Evolutionary conservation across 2,329 filamentous ascomycete species (phyloP).

Genomic region (Fusarium bactridioides): DNA sequence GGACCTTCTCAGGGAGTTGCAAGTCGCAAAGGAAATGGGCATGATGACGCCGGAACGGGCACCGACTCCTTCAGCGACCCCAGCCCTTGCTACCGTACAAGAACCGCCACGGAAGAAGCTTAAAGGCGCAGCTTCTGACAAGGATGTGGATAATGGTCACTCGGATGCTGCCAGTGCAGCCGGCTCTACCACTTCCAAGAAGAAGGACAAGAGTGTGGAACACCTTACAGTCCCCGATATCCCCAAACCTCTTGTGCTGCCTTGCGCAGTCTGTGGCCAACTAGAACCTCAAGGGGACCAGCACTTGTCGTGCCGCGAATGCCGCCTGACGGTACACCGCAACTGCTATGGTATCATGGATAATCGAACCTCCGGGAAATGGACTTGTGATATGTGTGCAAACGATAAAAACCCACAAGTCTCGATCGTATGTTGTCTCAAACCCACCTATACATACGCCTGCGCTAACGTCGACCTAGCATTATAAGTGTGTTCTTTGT

Average conservation of each 20-base stretch:
- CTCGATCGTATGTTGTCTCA: conserved; percentile 74
- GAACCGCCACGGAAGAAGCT: conserved; percentile 73
- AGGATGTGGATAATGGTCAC: conserved; percentile 56
- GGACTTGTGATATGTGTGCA: conserved; percentile 94
- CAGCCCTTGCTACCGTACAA: conserved; percentile 40
- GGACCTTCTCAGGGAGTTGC: conserved; percentile 80
- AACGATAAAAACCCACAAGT: conserved; percentile 93
- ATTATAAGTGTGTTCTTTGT: conserved; percentile 93
- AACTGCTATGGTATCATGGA: conserved; percentile 88
- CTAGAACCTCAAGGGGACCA: conserved; percentile 76
- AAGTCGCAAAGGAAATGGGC: conserved; percentile 68
- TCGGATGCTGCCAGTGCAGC: conserved; percentile 56
- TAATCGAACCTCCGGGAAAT: conserved; percentile 76
- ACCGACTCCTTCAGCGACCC: conserved; percentile 45
- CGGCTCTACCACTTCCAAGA: conserved; percentile 54
- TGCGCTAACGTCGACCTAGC: conserved; percentile 55
- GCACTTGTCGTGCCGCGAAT: conserved; percentile 83
- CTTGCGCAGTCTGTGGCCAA: conserved; percentile 85
- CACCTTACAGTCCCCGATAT: conserved; percentile 74
- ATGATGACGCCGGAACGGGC: conserved; percentile 54
- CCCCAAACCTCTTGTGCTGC: conserved; percentile 79
- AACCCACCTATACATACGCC: conserved; percentile 25
- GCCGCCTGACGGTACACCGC: conserved; percentile 89
- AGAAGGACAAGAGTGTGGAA: conserved; percentile 65
- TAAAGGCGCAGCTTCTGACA: conserved; percentile 62